Evolutionary conservation across 2,329 filamentous ascomycete species (phyloP).

Genomic region (Daldinia eschscholtzii): DNA sequence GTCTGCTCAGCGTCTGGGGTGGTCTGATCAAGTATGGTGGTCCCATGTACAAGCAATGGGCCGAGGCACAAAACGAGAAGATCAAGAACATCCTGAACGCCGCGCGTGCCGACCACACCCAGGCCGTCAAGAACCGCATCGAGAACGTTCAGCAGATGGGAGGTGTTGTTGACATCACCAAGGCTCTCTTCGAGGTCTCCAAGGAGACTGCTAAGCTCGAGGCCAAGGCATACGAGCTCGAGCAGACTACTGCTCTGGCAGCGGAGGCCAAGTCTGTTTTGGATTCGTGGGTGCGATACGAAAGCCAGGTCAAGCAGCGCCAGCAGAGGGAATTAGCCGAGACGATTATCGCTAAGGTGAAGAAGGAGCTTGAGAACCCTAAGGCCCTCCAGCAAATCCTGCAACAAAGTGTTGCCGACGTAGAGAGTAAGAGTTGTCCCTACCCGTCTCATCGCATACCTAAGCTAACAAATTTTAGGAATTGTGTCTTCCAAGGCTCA

Average conservation of each 20-base stretch:
- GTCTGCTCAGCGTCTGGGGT: constrained; percentile 91
- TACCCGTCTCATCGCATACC: background rate
- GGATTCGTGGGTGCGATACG: constrained; percentile 99
- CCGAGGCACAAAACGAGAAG: constrained; percentile 87
- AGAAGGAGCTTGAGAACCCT: constrained; percentile 98
- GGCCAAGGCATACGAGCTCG: constrained; percentile 94
- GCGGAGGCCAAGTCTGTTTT: constrained; percentile 94
- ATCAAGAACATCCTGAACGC: constrained; percentile 96
- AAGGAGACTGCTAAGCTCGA: constrained; percentile 99
- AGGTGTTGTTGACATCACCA: constrained; percentile 95
- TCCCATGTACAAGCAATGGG: constrained; percentile 93
- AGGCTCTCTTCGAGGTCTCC: constrained; percentile 96
- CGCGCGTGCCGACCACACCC: constrained; percentile 93
- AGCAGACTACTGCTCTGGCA: constrained; percentile 94
- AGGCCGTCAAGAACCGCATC: constrained; percentile 94
- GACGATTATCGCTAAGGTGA: constrained; percentile 94
- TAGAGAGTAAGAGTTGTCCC: constrained; percentile 79
- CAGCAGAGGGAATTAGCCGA: constrained; percentile 97
- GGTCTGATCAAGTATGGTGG: constrained; percentile 94
- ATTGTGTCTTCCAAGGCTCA: constrained; percentile 73
- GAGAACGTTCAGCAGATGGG: constrained; percentile 94
- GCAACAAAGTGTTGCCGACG: constrained; percentile 93
- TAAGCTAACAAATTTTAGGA: constrained; percentile 61
- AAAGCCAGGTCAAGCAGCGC: constrained; percentile 97
- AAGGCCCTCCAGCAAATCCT: constrained; percentile 98